These are phyloP conservation scores for Xylaria curta DNA, from an alignment of 495 filamentous ascomycete species.

Conservation along the genomic window DNA sequence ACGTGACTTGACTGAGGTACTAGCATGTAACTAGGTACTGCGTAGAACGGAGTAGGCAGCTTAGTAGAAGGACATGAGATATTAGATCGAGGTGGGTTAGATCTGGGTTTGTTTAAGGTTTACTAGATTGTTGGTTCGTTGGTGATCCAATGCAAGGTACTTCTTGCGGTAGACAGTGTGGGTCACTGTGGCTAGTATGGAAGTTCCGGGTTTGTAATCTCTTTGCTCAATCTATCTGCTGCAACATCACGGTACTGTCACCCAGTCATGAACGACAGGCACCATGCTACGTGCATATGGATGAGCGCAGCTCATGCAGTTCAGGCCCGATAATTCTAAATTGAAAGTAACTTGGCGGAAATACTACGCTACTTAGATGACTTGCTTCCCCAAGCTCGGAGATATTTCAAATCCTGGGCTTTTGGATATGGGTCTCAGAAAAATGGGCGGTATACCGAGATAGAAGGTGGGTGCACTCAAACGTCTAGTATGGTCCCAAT, in stretches of 20 bases:
- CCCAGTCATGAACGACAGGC: background rate
- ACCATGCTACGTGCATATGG: background rate
- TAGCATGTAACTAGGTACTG: background rate
- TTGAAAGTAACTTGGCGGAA: background rate
- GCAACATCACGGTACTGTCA: background rate
- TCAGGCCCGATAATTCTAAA: background rate
- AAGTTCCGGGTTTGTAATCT: background rate
- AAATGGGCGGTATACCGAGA: background rate
- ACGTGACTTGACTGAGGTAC: background rate
- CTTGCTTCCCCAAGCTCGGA: background rate
- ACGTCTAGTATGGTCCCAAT: background rate
- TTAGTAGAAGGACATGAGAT: background rate
- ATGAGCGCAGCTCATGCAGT: no score
- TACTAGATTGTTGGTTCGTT: background rate
- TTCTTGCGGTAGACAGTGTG: background rate
- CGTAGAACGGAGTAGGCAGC: background rate
- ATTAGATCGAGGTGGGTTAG: background rate
- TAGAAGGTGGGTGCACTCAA: background rate
- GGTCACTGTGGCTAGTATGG: background rate
- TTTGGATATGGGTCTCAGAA: background rate
- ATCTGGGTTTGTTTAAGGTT: background rate
- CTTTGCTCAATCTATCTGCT: background rate
- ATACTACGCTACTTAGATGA: background rate
- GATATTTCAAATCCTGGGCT: background rate
- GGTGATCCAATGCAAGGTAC: background rate